Conservation (phyloP, 495 filamentous ascomycete species). For the Tuber calosporum region DNA sequence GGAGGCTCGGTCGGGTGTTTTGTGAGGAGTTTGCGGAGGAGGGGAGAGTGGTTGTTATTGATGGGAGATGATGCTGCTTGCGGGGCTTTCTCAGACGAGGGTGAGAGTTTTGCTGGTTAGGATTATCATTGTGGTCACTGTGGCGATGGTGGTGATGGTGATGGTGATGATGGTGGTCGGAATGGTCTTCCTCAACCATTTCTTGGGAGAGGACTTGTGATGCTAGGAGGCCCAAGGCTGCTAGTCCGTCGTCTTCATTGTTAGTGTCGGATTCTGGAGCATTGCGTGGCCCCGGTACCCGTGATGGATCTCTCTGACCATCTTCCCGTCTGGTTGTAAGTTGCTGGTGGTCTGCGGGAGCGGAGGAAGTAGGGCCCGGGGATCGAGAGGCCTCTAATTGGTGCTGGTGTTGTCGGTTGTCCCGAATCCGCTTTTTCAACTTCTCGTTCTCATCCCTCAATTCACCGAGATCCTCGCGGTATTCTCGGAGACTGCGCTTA, state of each 20-base stretch:
- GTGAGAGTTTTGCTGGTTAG: conserved; percentile 20
- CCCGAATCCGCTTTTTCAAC: conserved; percentile 71
- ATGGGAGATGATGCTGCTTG: conserved; percentile 18
- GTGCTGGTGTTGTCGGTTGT: conserved; percentile 35
- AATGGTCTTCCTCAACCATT: conserved; percentile 16
- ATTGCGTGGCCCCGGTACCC: neutral
- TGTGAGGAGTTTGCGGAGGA: conserved; percentile 7
- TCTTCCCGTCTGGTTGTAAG: neutral
- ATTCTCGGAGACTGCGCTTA: conserved; percentile 62
- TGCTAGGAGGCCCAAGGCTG: conserved; percentile 25
- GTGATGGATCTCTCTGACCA: neutral
- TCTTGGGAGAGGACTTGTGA: conserved; percentile 34
- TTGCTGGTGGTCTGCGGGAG: neutral
- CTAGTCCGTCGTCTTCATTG: conserved; percentile 28
- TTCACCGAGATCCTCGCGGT: conserved; percentile 59
- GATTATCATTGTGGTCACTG: neutral
- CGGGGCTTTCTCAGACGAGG: conserved; percentile 17
- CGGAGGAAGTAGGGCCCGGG: conserved; percentile 13
- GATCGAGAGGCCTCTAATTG: conserved; percentile 36
- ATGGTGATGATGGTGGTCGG: conserved; percentile 13
- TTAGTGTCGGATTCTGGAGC: conserved; percentile 4
- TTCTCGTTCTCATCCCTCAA: conserved; percentile 65
- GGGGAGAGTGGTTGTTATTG: conserved; percentile 24
- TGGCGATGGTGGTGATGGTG: neutral
- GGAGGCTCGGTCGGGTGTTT: conserved; percentile 14